phyloP scores from a whole-genome alignment of 2,329 filamentous ascomycete genomes.

The Pseudocercospora crystallina region DNA sequence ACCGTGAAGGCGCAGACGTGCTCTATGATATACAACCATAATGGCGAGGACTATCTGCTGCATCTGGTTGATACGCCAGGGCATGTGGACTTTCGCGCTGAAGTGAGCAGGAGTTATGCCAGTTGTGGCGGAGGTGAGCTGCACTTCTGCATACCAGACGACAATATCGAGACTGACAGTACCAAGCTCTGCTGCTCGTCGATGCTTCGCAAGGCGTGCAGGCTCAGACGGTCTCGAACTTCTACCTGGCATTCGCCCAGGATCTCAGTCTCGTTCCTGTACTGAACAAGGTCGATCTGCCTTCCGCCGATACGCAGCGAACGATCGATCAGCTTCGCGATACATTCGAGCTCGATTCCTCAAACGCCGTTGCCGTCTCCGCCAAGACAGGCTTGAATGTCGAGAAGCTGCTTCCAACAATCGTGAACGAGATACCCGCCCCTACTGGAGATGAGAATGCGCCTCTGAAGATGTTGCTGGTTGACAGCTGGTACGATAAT shows the following conservation, averaged over 20 bases:
- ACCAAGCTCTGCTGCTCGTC: conserved; percentile 74
- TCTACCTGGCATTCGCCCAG: conserved; percentile 94
- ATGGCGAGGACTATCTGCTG: conserved; percentile 83
- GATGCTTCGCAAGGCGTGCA: conserved; percentile 96
- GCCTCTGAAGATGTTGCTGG: conserved; percentile 79
- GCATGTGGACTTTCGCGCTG: conserved; percentile 95
- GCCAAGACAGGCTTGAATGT: conserved; percentile 95
- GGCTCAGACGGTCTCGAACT: conserved; percentile 97
- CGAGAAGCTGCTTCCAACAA: conserved; percentile 74
- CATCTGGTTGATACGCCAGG: conserved; percentile 96
- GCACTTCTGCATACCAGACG: conserved; percentile 68
- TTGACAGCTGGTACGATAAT: conserved; percentile 97
- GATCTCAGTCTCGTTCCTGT: conserved; percentile 84
- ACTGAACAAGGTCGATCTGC: conserved; percentile 94
- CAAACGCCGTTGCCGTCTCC: conserved; percentile 74
- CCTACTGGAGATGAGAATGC: conserved; percentile 71
- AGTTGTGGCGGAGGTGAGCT: conserved; percentile 71
- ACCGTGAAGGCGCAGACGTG: conserved; percentile 99
- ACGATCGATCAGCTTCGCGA: conserved; percentile 82
- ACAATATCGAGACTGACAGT: conserved; percentile 78
- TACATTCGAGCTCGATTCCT: conserved; percentile 82
- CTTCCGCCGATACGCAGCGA: conserved; percentile 80
- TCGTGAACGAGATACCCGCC: conserved; percentile 80
- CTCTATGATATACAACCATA: conserved; percentile 90
- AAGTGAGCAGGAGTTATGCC: conserved; percentile 93